Evolutionary conservation across 139 green algal species (phyloP).

Genomic region (Parachlorella kessleri): DNA sequence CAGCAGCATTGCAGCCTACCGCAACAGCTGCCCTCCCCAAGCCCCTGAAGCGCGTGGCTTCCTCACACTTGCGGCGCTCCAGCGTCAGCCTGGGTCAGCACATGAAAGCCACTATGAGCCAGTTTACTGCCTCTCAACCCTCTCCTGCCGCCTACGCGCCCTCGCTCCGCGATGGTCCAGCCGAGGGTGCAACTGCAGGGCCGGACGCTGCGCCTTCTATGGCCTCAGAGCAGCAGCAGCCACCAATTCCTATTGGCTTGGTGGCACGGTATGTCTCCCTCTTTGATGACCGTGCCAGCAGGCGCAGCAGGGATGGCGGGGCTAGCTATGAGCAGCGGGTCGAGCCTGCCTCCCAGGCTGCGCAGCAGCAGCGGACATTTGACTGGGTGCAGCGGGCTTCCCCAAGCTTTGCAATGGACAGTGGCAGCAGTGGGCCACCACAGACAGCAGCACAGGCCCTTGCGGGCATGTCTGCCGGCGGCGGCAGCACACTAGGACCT

Average conservation of each 20-base stretch:
- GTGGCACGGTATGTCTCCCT: slow-evolving; percentile 33
- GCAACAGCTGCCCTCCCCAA: neutral
- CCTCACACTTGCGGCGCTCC: no score
- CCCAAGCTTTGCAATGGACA: neutral
- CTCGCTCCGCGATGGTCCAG: slow-evolving; percentile 7
- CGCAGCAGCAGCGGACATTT: slow-evolving; percentile 6
- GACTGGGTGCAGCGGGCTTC: slow-evolving; percentile 18
- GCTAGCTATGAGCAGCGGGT: neutral
- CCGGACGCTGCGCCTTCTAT: no score
- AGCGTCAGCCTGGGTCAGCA: slow-evolving; percentile 20
- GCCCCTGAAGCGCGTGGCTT: neutral
- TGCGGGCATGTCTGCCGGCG: neutral
- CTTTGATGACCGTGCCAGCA: slow-evolving; percentile 9
- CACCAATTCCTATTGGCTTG: slow-evolving; percentile 24
- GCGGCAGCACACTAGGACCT: neutral
- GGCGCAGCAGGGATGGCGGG: neutral
- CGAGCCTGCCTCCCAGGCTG: no score
- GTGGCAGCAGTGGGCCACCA: neutral
- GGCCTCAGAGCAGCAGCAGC: neutral
- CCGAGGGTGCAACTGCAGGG: no score
- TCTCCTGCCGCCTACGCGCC: no score
- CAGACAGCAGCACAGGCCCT: neutral
- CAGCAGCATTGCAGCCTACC: neutral
- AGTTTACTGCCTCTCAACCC: no score
- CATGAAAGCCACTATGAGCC: no score